Base-by-base conservation (phyloP, 75 land plant species). In the Larix kaempferi region DNA sequence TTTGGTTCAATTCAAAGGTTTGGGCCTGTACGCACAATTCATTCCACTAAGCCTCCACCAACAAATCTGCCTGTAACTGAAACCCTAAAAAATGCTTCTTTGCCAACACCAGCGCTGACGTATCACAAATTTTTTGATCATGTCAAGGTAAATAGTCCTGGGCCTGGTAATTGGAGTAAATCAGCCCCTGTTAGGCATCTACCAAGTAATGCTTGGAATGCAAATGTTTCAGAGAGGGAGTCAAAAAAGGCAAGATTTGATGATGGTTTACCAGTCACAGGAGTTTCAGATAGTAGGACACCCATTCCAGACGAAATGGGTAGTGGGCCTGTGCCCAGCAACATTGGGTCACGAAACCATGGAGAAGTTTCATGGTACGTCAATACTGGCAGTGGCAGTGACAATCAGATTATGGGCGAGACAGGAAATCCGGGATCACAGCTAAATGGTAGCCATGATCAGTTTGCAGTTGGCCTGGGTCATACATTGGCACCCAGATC, bases 161-260 rank as follows among this genome's bases (percentile, higher is more conserved):
- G 74, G 74, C 80, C 75, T 25, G 35, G 84, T 57, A 80, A 80
- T 63, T 82, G 88, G 86, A 84, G 85, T 64, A 76, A 83, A 59
- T 72, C n/a, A 4, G 73, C 86, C 52, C 78, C 85, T 67, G 13
- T 82, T 29, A 77, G 78, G 13, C 67, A 62, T 2, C 16, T 22
- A 22, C 77, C 81, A 72, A 59, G 60, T 76, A 44, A 44, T 44
- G 72, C 74, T 25, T 83, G 86, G 87, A 87, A 90, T 81, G 44
- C 71, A 10, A 81, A 67, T 56, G 79, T 73, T 73, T 73, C 76
- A 26, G 77, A 81, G 25, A 85, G 89, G 56, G 89, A 85, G 4
- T 26, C 86, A 56, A 87, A 87, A 69, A 80, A 80, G 17, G 81
- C 85, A 44, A 83, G 89, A 63, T 55, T 83, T 29, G 88, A 84